phyloP scores from a whole-genome alignment of 441 rosid genomes.

The Raphanus hybrid region DNA sequence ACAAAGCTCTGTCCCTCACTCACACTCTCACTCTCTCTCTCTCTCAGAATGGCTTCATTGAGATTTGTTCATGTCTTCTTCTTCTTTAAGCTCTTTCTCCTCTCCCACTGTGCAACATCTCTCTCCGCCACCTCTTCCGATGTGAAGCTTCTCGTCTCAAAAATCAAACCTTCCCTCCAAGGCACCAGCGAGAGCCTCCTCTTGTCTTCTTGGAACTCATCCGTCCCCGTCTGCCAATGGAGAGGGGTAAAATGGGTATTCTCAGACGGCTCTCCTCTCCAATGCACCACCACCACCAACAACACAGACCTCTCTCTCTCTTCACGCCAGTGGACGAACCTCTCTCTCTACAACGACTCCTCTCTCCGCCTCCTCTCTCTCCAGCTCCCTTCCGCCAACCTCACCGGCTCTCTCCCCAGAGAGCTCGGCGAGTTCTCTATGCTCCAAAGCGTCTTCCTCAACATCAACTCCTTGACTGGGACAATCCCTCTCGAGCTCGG shows the following conservation, averaged over 20 bases:
- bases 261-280: slow-evolving; percentile 64
- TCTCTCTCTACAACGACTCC: slow-evolving; percentile 72
- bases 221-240: slow-evolving; percentile 95
- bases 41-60: slow-evolving; percentile 50
- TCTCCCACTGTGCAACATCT: slow-evolving; percentile 32
- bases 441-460: slow-evolving; percentile 81
- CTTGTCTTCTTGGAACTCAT: slow-evolving; percentile 85
- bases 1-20: slow-evolving; percentile 13
- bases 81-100: slow-evolving; percentile 37
- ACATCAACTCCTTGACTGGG: slow-evolving; percentile 79
- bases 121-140: slow-evolving; percentile 52
- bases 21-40: slow-evolving; percentile 9
- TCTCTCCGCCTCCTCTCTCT: slow-evolving; percentile 80
- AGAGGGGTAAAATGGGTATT: slow-evolving; percentile 95
- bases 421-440: slow-evolving; percentile 89
- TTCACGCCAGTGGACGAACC: slow-evolving; percentile 75
- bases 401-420: slow-evolving; percentile 86
- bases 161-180: slow-evolving; percentile 76
- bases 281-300: slow-evolving; percentile 41
- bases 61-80: slow-evolving; percentile 43
- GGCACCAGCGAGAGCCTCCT: slow-evolving; percentile 78
- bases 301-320: slow-evolving; percentile 34
- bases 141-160: slow-evolving; percentile 73
- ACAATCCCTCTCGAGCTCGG: slow-evolving; percentile 92
- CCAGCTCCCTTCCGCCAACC: slow-evolving; percentile 97